phyloP scores from a whole-genome alignment of 495 filamentous ascomycete species.

The Penicillium pulvis region DNA sequence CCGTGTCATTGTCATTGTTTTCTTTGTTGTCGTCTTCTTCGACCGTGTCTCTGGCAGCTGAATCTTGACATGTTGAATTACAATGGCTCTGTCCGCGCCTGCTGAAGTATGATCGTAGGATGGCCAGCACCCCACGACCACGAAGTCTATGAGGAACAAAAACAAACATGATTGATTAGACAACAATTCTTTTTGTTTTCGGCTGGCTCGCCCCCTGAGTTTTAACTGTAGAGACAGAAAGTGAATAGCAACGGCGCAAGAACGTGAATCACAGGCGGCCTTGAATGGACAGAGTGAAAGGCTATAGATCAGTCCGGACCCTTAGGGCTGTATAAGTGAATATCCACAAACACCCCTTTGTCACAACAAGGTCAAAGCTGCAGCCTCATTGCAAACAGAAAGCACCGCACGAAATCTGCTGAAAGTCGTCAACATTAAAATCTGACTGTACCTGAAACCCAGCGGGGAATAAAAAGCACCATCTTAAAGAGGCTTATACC shows the following conservation, averaged over 20 bases:
- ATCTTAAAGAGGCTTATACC: not conserved
- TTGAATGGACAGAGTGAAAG: not conserved
- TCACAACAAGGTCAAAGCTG: not conserved
- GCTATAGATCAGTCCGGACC: not conserved
- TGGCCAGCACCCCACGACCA: conserved; percentile 5
- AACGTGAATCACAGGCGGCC: not conserved
- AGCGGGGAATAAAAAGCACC: conserved; percentile 1
- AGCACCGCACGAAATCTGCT: not conserved
- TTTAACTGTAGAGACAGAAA: not conserved
- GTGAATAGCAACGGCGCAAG: not conserved
- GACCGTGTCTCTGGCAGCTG: not conserved
- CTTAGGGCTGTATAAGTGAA: not conserved
- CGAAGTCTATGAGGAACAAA: conserved; percentile 9
- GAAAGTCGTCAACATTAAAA: conserved; percentile 15
- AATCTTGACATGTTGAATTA: not conserved
- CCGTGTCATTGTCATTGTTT: conserved; percentile 22
- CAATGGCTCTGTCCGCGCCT: not conserved
- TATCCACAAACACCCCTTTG: not conserved
- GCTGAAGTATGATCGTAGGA: conserved; percentile 4
- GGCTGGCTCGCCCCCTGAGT: too few relatives aligned
- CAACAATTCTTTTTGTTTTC: too few relatives aligned
- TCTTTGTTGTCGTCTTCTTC: conserved; percentile 3
- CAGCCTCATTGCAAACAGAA: not conserved
- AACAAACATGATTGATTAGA: conserved; percentile 13
- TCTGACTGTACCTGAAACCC: conserved; percentile 14